Evolutionary conservation across 2,329 filamentous ascomycete genomes (phyloP), one percentile per base, ranked within the genome.

Genomic region (Nothophoma quercina): DNA sequence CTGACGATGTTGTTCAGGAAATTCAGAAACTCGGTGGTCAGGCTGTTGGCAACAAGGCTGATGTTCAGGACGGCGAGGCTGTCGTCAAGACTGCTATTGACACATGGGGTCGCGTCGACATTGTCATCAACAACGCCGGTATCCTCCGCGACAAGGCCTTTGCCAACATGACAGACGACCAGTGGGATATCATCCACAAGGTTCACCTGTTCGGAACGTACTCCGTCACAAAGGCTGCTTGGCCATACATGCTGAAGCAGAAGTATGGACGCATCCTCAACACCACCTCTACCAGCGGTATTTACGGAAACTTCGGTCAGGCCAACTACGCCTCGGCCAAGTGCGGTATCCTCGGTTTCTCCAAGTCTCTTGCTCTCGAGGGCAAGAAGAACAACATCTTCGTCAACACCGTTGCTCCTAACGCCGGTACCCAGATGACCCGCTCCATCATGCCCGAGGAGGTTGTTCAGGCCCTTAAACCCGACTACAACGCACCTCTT

Each of bases 291-390:
- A 98, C 95, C 40, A 96, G 90, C 67, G 95, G 95, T 77, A 96
- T 99, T 76, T 99, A 99, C 75, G 95, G 95, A 66, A 99, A 97
- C 84, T 99, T 99, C 74, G 95, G 95, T 59, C 95, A 99, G 79
- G 91, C 93, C 69, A 99, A 99, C 83, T 99, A 99, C 77, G 85
- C 95, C 58, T 91, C 93, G 38, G 72, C 78, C 32, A 77, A 76
- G 61, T 74, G 59, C 64, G 95, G 91, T 78, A 98, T 99, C 62
- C 88, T 99, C 33, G 95, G 95, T 56, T 91, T 99, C 82, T 96
- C 93, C 32, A 90, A 92, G 65, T 91, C 95, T 42, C 85, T 99
- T 48, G 95, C 95, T 43, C 84, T 95, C 41, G 95, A 99, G 79
- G 95, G 95, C 67, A 84, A 85, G 71, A 98, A 98, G 82, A 92